Percentiles rank a stretch among this genome's conserved stretches.
Conservation (phyloP, 192 early-diverging fungal genomes). For the Chytriomyces confervae region DNA sequence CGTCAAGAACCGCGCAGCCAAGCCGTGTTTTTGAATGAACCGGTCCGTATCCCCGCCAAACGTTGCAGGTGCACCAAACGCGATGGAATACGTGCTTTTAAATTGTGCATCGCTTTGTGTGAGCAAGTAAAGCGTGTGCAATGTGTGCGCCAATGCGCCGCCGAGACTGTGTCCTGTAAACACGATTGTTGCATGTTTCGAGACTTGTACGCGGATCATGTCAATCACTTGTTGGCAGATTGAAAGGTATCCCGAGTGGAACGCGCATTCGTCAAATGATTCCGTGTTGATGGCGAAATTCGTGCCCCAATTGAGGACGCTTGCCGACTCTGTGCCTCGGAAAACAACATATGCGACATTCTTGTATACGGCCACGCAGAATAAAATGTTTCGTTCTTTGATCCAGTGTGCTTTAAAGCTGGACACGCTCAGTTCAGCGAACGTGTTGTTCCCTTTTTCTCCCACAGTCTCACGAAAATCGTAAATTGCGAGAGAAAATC, state of each 20-base stretch:
- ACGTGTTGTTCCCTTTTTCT: background rate
- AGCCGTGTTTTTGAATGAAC: conserved; percentile 1
- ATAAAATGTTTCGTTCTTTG: conserved; percentile 10
- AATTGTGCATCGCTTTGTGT: conserved; percentile 1
- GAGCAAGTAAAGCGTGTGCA: conserved; percentile 19
- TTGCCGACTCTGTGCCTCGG: conserved; percentile 17
- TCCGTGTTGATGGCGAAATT: background rate
- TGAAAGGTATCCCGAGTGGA: conserved; percentile 19
- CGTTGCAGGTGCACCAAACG: conserved; percentile 19
- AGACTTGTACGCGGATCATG: background rate
- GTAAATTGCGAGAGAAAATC: conserved; percentile 3
- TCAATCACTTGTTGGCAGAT: conserved; percentile 23
- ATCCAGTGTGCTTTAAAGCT: background rate
- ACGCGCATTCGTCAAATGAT: background rate
- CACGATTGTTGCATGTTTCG: conserved; percentile 1
- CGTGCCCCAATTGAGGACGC: conserved; percentile 4
- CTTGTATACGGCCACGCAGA: background rate
- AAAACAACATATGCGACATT: conserved; percentile 19
- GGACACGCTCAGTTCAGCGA: background rate
- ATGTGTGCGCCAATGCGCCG: conserved; percentile 19
- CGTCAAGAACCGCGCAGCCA: conserved; percentile 17
- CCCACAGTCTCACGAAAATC: background rate
- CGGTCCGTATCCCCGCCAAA: conserved; percentile 12
- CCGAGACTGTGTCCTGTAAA: conserved; percentile 29
- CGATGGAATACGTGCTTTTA: conserved; percentile 6